Evolutionary conservation across 2,329 filamentous ascomycete species (phyloP), one percentile per base, ranked within the genome.

Genomic region (Colletotrichum liriopes): DNA sequence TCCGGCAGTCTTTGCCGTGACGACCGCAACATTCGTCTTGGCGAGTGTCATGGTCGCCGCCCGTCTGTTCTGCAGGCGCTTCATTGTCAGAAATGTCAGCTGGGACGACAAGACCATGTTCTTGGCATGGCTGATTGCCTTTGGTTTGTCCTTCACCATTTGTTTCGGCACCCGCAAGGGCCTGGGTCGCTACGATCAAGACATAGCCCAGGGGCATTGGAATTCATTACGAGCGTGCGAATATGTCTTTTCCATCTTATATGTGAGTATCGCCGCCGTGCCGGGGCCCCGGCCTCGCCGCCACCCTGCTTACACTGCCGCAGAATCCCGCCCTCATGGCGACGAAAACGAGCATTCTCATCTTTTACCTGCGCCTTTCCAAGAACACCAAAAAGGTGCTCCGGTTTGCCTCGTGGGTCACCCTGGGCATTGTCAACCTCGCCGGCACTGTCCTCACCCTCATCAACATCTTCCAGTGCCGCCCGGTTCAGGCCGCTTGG

Each of bases 301-400:
- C 49, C 41, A 26, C 12, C 52, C 43, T 35, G 54, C 69, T 73
- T 26, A 73, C 70, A 63, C 37, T 41, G 6, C 12, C 45, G n/a
- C 77, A 95, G 91, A 97, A 98, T 79, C 95, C 95, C 16, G 93
- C 94, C 4, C 86, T 98, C 67, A 97, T 97, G 94, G 91, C 93
- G 3, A 94, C 94, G 62, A 98, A 98, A 83, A 95, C 94, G 0
- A 97, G 94, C n/a, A 94, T 98, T 77, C 87, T 98, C 70, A 88
- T 96, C 65, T 98, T 98, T 82, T 98, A 97, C 82, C 87, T 98
- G 61, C 92, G 93, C 51, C 87, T 98, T 59, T 93, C 94, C 35
- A 93, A 92, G 77, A 93, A 94, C 71, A 92, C 90, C 0, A 91
- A 97, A 75, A 90, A 90, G 74, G 86, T 95, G 61, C 92, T 98